phyloP scores from a whole-genome alignment of 1,284 basidiomycete species.

The Papiliotrema terrestris region DNA sequence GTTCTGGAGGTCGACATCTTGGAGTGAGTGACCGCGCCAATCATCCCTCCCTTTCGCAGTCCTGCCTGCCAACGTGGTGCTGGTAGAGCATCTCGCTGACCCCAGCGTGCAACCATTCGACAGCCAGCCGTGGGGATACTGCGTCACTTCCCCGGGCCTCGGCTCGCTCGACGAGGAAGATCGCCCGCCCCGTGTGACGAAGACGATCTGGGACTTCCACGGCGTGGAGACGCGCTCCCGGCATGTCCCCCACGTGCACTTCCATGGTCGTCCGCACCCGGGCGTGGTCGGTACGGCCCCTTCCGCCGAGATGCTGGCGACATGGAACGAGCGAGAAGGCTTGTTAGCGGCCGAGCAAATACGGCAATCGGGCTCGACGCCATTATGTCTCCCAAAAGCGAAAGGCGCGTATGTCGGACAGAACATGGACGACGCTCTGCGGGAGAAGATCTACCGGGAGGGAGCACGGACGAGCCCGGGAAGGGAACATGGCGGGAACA shows the following conservation, averaged over 20 bases:
- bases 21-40: conserved; percentile 45
- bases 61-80: not conserved
- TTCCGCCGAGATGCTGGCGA: conserved; percentile 64
- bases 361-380: conserved; percentile 23
- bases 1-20: conserved; percentile 72
- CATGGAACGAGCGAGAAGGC: conserved; percentile 70
- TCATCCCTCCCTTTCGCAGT: not conserved
- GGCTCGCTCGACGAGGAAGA: conserved; percentile 9
- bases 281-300: conserved; percentile 73
- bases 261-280: conserved; percentile 72
- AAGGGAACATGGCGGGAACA: conserved; percentile 77
- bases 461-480: conserved; percentile 73
- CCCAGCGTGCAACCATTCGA: conserved; percentile 63
- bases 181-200: conserved; percentile 59
- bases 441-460: conserved; percentile 60
- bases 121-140: conserved; percentile 77
- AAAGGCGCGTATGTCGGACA: conserved; percentile 65
- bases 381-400: conserved; percentile 56
- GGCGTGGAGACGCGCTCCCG: conserved; percentile 66
- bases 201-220: conserved; percentile 76
- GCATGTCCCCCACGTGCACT: conserved; percentile 73
- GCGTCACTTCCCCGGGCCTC: conserved; percentile 48
- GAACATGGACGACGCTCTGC: conserved; percentile 54
- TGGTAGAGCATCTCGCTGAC: conserved; percentile 48
- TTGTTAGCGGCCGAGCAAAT: conserved; percentile 65